These are phyloP conservation scores for Raphanus hybrid DNA, from an alignment of 441 rosid genomes.

Conservation along the genomic window DNA sequence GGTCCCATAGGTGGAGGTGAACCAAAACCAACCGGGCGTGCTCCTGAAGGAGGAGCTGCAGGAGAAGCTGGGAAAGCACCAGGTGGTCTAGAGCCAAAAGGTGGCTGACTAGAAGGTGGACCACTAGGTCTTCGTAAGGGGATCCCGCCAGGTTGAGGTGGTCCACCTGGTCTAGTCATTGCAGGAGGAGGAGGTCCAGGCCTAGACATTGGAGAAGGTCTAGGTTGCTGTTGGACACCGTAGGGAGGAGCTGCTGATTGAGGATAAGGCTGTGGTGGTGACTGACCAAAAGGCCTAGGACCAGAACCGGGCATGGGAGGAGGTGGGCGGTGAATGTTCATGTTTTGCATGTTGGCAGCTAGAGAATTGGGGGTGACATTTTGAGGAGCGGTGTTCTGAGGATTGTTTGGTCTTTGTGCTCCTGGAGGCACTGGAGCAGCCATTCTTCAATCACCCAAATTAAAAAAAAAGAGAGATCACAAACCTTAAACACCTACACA, in stretches of 20 bases:
- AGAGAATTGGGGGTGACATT: conserved; percentile 50
- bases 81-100: conserved; percentile 64
- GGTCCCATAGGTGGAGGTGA: conserved; percentile 48
- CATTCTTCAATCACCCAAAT: conserved; percentile 44
- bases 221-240: conserved; percentile 38
- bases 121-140: conserved; percentile 59
- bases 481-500: conserved; percentile 15
- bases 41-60: conserved; percentile 44
- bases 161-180: conserved; percentile 56
- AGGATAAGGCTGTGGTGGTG: conserved; percentile 51
- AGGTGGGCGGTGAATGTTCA: conserved; percentile 60
- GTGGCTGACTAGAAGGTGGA: conserved; percentile 54
- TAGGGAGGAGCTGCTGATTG: conserved; percentile 50
- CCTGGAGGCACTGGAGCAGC: conserved; percentile 85
- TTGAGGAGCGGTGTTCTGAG: conserved; percentile 49
- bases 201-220: conserved; percentile 44
- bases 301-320: conserved; percentile 48
- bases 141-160: conserved; percentile 53
- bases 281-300: conserved; percentile 70
- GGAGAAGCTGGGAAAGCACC: conserved; percentile 35
- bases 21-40: conserved; percentile 47
- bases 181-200: conserved; percentile 43
- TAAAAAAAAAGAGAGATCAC: conserved; percentile 24
- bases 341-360: conserved; percentile 62
- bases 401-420: conserved; percentile 60